These are phyloP conservation scores for Elsinoe arachidis DNA, from an alignment of 2,329 filamentous ascomycete species.

Conservation along the genomic window DNA sequence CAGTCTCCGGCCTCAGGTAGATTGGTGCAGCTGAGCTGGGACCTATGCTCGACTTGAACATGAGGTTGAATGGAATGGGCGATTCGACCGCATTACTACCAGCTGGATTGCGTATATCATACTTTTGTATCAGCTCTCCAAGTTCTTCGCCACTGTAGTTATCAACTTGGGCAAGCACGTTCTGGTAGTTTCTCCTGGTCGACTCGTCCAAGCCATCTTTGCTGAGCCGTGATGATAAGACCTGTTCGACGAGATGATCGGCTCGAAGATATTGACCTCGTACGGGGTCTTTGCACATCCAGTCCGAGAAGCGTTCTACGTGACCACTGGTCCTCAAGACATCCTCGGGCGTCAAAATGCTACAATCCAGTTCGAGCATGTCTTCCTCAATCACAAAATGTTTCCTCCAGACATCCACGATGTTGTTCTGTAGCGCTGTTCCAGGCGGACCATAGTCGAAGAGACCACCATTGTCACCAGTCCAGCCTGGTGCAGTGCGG, in stretches of 20 bases:
- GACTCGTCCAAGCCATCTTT: constrained; percentile 65
- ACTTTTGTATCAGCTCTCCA: constrained; percentile 78
- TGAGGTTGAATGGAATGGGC: constrained; percentile 91
- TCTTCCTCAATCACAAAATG: constrained; percentile 90
- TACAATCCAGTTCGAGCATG: constrained; percentile 93
- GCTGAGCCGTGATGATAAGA: constrained; percentile 76
- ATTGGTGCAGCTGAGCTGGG: constrained; percentile 79
- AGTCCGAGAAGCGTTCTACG: constrained; percentile 96
- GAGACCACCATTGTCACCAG: constrained; percentile 36
- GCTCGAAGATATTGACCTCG: constrained; percentile 93
- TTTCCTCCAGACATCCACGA: constrained; percentile 83
- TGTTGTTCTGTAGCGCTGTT: constrained; percentile 75
- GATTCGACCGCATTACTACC: constrained; percentile 68
- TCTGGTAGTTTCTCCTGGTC: constrained; percentile 77
- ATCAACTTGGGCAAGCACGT: constrained; percentile 74
- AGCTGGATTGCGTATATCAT: constrained; percentile 79
- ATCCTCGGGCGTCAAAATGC: constrained; percentile 83
- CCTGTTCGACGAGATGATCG: constrained; percentile 92
- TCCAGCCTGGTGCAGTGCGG: constrained; percentile 28
- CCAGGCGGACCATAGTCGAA: constrained; percentile 92
- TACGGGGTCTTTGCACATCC: constrained; percentile 89
- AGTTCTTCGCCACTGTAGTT: constrained; percentile 86
- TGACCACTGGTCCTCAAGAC: constrained; percentile 90
- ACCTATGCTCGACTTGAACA: constrained; percentile 95
- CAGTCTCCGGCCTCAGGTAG: constrained; percentile 87